Conservation (phyloP, 164 flowering plant species). For the Aristolochia californica region DNA sequence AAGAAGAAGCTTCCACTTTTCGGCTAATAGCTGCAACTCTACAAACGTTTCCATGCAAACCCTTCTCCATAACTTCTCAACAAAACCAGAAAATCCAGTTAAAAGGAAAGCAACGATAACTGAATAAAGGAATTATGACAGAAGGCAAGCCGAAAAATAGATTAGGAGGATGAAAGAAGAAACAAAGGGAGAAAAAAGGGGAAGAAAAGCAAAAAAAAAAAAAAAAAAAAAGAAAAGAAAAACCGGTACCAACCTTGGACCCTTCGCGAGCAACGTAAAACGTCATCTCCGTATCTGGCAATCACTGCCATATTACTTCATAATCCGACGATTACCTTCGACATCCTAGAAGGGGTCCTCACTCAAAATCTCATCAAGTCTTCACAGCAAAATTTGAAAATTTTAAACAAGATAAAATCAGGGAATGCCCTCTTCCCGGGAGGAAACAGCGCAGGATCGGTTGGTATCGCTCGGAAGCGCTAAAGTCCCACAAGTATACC, state of each 20-base stretch:
- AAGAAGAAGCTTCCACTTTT: constrained; percentile 81
- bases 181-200: too few relatives aligned
- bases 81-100: constrained; percentile 2
- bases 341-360: too few relatives aligned
- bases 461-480: too few relatives aligned
- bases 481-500: too few relatives aligned
- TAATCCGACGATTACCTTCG: too few relatives aligned
- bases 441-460: too few relatives aligned
- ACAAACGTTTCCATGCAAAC: constrained; percentile 55
- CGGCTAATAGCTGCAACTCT: constrained; percentile 62
- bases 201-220: not conserved
- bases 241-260: constrained; percentile 53
- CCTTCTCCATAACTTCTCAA: constrained; percentile 81
- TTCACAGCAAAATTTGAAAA: too few relatives aligned
- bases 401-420: too few relatives aligned
- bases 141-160: not conserved
- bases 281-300: too few relatives aligned
- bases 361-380: too few relatives aligned
- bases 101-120: not conserved
- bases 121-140: not conserved
- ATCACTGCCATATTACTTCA: too few relatives aligned
- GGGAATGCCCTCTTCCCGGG: too few relatives aligned
- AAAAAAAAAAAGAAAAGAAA: not conserved
- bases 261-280: constrained; percentile 40
- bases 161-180: not conserved